A percentile compares a stretch with the other conserved stretches of the same genome.
Evolutionary conservation across 2,329 filamentous ascomycete species (phyloP).

Genomic region (Xylariaceae sp.): DNA sequence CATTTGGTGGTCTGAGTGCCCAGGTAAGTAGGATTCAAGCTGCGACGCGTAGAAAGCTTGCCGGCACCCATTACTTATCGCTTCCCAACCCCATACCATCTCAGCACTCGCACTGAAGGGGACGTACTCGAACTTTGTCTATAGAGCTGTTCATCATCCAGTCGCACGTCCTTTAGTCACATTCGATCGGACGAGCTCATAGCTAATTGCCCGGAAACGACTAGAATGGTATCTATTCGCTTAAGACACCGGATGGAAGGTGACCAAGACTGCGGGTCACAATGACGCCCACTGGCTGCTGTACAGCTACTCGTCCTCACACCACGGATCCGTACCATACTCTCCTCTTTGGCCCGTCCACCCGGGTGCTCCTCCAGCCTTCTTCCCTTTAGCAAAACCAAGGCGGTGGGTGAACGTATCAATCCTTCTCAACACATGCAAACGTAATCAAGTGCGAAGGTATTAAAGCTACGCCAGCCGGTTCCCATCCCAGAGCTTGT

Average conservation of each 20-base stretch:
- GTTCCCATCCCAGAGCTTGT: conserved; percentile 6
- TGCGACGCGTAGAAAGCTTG: too few relatives aligned
- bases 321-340: background rate
- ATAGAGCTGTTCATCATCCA: too few relatives aligned
- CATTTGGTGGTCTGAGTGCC: too few relatives aligned
- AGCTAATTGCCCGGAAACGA: too few relatives aligned
- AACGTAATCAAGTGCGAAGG: conserved; percentile 10
- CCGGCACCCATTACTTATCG: too few relatives aligned
- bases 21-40: too few relatives aligned
- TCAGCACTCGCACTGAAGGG: conserved; percentile 13
- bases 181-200: too few relatives aligned
- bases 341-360: conserved; percentile 6
- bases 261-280: conserved; percentile 13
- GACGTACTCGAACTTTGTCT: too few relatives aligned
- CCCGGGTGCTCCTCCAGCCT: conserved; percentile 19
- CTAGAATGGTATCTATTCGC: too few relatives aligned
- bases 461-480: conserved; percentile 14
- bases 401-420: conserved; percentile 12
- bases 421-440: conserved; percentile 14
- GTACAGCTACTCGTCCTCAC: background rate
- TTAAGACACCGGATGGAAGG: background rate
- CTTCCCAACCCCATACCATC: background rate
- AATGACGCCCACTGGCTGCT: conserved; percentile 22
- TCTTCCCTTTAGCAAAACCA: conserved; percentile 10
- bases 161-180: too few relatives aligned